A percentile compares a stretch with the other conserved stretches of the same genome.
phyloP scores from a whole-genome alignment of 768 basidiomycete genomes.

The Suillus occidentalis region DNA sequence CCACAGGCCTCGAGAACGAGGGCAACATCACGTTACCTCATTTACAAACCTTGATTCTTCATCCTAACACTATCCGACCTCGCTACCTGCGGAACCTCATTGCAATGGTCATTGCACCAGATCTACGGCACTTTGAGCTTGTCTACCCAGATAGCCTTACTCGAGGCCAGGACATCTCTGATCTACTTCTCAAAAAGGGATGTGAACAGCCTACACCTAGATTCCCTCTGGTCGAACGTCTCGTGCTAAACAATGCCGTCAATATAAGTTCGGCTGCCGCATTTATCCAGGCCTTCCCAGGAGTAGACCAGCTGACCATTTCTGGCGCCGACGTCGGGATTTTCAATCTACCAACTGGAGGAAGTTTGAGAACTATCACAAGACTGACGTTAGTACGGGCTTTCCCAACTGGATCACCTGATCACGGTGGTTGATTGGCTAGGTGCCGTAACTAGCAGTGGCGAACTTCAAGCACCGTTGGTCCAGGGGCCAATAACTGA shows the following conservation, averaged over 20 bases:
- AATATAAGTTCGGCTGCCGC: constrained; percentile 22
- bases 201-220: constrained; percentile 12
- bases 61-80: constrained; percentile 31
- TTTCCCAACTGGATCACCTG: neutral
- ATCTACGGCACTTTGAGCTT: constrained; percentile 32
- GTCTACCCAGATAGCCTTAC: constrained; percentile 32
- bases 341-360: constrained; percentile 12
- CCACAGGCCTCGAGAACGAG: constrained; percentile 10
- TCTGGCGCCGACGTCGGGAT: constrained; percentile 28
- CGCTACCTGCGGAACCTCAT: constrained; percentile 32
- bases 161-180: constrained; percentile 26
- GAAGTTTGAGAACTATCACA: neutral
- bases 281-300: constrained; percentile 30
- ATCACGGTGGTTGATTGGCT: neutral
- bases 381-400: neutral
- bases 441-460: neutral
- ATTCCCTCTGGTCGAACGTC: constrained; percentile 28
- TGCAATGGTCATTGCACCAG: constrained; percentile 28
- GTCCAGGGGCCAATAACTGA: neutral
- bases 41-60: constrained; percentile 30
- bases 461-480: neutral
- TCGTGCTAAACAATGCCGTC: constrained; percentile 27
- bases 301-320: constrained; percentile 18
- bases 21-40: constrained; percentile 21
- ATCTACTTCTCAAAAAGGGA: constrained; percentile 22